Evolutionary conservation across 371 early-diverging fungal genomes (phyloP).

Genomic region (Basidiobolus meristosporus): DNA sequence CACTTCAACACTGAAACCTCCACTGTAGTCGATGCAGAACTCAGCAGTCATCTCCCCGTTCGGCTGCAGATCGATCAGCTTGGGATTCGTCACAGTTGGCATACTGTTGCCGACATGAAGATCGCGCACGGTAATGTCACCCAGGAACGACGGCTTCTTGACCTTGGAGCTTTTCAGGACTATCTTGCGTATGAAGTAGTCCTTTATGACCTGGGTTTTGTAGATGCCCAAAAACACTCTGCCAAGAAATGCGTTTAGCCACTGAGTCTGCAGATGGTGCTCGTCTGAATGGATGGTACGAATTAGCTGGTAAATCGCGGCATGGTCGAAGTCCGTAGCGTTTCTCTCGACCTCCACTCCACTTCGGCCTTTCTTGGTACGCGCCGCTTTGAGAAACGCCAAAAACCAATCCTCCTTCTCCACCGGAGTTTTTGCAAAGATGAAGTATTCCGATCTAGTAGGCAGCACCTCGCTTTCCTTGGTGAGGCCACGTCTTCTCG

Average conservation of each 20-base stretch:
- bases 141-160: conserved; percentile 52
- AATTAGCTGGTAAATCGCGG: conserved; percentile 29
- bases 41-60: conserved; percentile 57
- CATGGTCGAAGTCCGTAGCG: conserved; percentile 23
- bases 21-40: conserved; percentile 57
- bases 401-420: conserved; percentile 85
- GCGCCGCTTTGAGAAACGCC: conserved; percentile 12
- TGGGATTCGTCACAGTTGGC: conserved; percentile 62
- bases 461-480: no score
- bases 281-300: conserved; percentile 33
- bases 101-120: conserved; percentile 58
- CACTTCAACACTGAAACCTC: conserved; percentile 50
- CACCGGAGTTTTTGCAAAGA: conserved; percentile 28
- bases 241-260: conserved; percentile 82
- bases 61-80: conserved; percentile 35
- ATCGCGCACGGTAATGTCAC: conserved; percentile 60
- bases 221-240: conserved; percentile 52
- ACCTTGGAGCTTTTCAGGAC: conserved; percentile 39
- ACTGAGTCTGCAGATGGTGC: conserved; percentile 43
- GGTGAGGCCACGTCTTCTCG: no score
- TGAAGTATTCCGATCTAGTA: conserved; percentile 27
- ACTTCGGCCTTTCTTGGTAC: not conserved
- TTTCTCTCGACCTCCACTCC: conserved; percentile 5
- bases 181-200: conserved; percentile 40
- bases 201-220: conserved; percentile 34